Percentiles rank a stretch among this genome's conserved stretches.
Evolutionary conservation across 2,329 filamentous ascomycete species (phyloP).

Genomic region (Aspergillus pseudoglaucus): DNA sequence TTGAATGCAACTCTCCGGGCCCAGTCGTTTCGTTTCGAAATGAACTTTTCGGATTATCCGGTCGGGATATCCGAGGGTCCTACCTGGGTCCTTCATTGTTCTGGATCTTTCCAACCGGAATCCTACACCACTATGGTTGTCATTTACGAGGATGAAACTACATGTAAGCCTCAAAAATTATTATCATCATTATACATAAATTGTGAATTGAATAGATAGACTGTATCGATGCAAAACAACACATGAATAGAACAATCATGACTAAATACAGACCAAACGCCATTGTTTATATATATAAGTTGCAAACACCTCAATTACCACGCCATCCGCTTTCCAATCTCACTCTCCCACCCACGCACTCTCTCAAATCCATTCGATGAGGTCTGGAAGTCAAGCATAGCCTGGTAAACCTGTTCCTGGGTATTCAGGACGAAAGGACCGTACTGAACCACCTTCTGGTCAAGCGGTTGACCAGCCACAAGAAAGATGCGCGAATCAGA

Average conservation of each 20-base stretch:
- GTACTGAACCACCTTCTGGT: conserved; percentile 76
- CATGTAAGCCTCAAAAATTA: too few relatives aligned
- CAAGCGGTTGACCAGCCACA: conserved; percentile 70
- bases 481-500: conserved; percentile 53
- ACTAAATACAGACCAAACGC: conserved; percentile 1
- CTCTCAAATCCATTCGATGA: conserved; percentile 73
- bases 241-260: background rate
- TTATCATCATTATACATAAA: too few relatives aligned
- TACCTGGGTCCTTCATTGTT: too few relatives aligned
- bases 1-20: background rate
- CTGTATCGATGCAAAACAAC: background rate
- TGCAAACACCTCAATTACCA: background rate
- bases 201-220: too few relatives aligned
- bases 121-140: too few relatives aligned
- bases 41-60: background rate
- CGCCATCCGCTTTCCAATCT: conserved; percentile 74
- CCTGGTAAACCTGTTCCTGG: conserved; percentile 67
- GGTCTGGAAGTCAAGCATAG: conserved; percentile 67
- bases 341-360: conserved; percentile 70
- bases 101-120: too few relatives aligned
- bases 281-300: background rate
- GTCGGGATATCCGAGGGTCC: background rate
- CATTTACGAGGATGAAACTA: too few relatives aligned
- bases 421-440: conserved; percentile 75
- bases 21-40: background rate